Evolutionary conservation across 768 basidiomycete genomes (phyloP).

Genomic region (Rhodotorula kratochvilovae): DNA sequence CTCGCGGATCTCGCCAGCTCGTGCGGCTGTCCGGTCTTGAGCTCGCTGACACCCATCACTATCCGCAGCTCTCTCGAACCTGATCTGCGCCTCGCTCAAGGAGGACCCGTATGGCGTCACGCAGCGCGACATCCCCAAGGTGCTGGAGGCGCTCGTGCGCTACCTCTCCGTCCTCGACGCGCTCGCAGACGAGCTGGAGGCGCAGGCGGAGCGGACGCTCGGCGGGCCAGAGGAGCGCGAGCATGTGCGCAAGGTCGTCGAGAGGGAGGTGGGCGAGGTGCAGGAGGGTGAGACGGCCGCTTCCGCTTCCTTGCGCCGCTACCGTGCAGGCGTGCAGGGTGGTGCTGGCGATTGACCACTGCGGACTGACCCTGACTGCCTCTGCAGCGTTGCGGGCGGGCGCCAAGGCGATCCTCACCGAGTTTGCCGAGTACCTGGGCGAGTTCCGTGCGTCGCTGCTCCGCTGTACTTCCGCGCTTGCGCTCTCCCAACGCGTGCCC

Average conservation of each 20-base stretch:
- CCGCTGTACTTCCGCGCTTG: neutral
- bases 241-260: constrained; percentile 12
- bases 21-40: neutral
- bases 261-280: constrained; percentile 23
- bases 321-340: no score
- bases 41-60: neutral
- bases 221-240: constrained; percentile 1
- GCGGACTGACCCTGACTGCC: neutral
- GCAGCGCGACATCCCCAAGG: constrained; percentile 75
- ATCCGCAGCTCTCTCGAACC: constrained; percentile 59
- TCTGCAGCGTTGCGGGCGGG: constrained; percentile 25
- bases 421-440: constrained; percentile 31
- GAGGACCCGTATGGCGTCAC: constrained; percentile 80
- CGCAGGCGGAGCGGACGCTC: constrained; percentile 31
- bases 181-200: constrained; percentile 58
- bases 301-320: neutral
- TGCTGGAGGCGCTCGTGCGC: constrained; percentile 68
- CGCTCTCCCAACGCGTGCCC: no score
- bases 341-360: no score
- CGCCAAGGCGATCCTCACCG: constrained; percentile 27
- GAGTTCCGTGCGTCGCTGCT: constrained; percentile 29
- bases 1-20: neutral
- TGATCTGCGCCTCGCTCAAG: constrained; percentile 66
- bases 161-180: constrained; percentile 66
- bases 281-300: constrained; percentile 9